phyloP scores from a whole-genome alignment of 1,284 basidiomycete species.

The Irpex sp. region DNA sequence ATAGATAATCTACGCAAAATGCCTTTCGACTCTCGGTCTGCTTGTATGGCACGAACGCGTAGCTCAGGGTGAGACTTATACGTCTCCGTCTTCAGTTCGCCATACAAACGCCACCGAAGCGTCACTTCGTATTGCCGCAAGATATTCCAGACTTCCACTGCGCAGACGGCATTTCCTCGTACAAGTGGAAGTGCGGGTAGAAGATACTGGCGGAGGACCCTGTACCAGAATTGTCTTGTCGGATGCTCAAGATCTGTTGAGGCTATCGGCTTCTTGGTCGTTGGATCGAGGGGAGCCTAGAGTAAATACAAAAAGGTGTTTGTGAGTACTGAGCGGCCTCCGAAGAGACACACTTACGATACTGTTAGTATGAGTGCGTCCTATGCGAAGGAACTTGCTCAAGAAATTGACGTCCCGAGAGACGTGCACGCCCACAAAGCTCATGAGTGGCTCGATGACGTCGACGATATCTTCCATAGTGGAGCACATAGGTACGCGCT shows the following conservation, averaged over 20 bases:
- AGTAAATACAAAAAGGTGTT: neutral
- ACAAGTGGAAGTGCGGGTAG: constrained; percentile 88
- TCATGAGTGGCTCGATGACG: constrained; percentile 73
- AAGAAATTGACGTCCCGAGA: constrained; percentile 68
- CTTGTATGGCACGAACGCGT: constrained; percentile 66
- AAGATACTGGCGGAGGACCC: constrained; percentile 75
- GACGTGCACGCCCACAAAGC: constrained; percentile 72
- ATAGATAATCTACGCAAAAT: constrained; percentile 81
- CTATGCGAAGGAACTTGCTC: constrained; percentile 59
- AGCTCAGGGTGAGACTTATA: constrained; percentile 76
- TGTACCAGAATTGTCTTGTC: constrained; percentile 74
- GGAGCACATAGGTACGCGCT: constrained; percentile 65
- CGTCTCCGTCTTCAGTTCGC: constrained; percentile 85
- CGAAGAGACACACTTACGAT: constrained; percentile 31
- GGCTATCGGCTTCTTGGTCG: constrained; percentile 50
- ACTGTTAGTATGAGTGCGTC: constrained; percentile 43
- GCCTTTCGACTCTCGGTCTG: constrained; percentile 75
- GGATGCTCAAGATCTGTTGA: constrained; percentile 54
- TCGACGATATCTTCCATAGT: constrained; percentile 67
- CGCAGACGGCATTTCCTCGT: constrained; percentile 81
- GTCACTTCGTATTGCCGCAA: constrained; percentile 77
- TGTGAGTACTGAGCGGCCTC: neutral
- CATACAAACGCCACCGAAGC: constrained; percentile 87
- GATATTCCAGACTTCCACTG: constrained; percentile 86
- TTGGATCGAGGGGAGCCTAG: constrained; percentile 48